Percentiles rank a stretch among this genome's conserved stretches.
These are phyloP conservation scores for Cinchona pubescens DNA, from an alignment of 257 asterid species.

Conservation along the genomic window DNA sequence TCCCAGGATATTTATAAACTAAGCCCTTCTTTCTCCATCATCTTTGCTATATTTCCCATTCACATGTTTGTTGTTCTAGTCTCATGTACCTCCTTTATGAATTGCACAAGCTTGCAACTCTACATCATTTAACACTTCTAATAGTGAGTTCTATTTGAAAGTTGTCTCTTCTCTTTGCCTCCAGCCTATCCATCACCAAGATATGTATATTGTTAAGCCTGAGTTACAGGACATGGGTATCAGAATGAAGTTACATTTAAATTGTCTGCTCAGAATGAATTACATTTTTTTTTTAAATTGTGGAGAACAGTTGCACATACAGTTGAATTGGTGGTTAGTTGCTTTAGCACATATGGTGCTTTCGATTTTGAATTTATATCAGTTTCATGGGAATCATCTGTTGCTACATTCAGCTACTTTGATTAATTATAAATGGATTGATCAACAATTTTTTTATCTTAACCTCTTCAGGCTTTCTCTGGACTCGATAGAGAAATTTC, in stretches of 20 bases:
- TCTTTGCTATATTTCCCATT: too few relatives aligned
- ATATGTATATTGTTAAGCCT: not conserved
- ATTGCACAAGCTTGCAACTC: too few relatives aligned
- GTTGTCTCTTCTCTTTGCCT: too few relatives aligned
- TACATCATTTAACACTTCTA: too few relatives aligned
- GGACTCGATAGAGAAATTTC: conserved; percentile 90
- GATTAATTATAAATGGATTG: not conserved
- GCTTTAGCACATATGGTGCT: not conserved
- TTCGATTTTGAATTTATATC: not conserved
- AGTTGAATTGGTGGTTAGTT: not conserved
- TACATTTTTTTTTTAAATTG: too few relatives aligned
- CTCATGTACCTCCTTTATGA: too few relatives aligned
- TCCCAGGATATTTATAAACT: too few relatives aligned
- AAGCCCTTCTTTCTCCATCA: too few relatives aligned
- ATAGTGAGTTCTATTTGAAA: too few relatives aligned
- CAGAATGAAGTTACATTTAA: not conserved
- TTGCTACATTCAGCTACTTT: conserved; percentile 6
- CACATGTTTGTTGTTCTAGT: too few relatives aligned
- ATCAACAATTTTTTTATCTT: conserved; percentile 8
- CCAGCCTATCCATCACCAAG: not conserved
- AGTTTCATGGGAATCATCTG: not conserved
- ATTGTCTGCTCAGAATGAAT: not conserved
- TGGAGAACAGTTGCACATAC: not conserved
- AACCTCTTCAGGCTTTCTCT: conserved; percentile 75
- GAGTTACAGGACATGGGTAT: not conserved